phyloP scores from a whole-genome alignment of 768 basidiomycete species.

The Mrakia hoshinonis region DNA sequence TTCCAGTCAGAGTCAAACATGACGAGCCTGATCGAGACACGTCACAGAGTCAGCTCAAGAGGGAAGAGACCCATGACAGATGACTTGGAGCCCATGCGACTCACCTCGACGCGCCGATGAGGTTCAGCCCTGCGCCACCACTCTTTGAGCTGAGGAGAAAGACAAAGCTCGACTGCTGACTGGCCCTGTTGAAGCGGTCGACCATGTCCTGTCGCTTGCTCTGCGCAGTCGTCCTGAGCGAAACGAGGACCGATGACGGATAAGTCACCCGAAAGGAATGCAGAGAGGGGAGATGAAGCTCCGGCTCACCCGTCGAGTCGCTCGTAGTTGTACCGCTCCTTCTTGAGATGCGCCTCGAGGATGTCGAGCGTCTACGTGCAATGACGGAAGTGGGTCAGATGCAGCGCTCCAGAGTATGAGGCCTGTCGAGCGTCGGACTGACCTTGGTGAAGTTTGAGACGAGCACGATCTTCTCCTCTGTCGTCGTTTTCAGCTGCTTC shows the following conservation, averaged over 20 bases:
- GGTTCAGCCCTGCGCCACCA: slow-evolving; percentile 86
- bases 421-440: not conserved
- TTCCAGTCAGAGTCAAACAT: slow-evolving; percentile 79
- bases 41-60: slow-evolving; percentile 39
- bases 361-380: slow-evolving; percentile 66
- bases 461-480: slow-evolving; percentile 87
- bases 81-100: slow-evolving; percentile 32
- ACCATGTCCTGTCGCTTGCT: slow-evolving; percentile 78
- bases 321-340: slow-evolving; percentile 63
- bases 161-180: slow-evolving; percentile 44
- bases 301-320: slow-evolving; percentile 71
- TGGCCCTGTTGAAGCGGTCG: slow-evolving; percentile 42
- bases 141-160: slow-evolving; percentile 92
- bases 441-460: slow-evolving; percentile 73
- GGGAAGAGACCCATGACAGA: slow-evolving; percentile 70
- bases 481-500: slow-evolving; percentile 51
- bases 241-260: not conserved
- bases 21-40: slow-evolving; percentile 8
- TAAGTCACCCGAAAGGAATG: slow-evolving; percentile 55
- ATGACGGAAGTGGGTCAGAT: not conserved
- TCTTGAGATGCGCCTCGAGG: slow-evolving; percentile 74
- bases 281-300: not conserved
- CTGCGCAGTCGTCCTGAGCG: slow-evolving; percentile 33
- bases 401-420: not conserved
- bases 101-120: slow-evolving; percentile 55